Conservation (phyloP, 345 rosid genomes). For the Acer yangbiense region DNA sequence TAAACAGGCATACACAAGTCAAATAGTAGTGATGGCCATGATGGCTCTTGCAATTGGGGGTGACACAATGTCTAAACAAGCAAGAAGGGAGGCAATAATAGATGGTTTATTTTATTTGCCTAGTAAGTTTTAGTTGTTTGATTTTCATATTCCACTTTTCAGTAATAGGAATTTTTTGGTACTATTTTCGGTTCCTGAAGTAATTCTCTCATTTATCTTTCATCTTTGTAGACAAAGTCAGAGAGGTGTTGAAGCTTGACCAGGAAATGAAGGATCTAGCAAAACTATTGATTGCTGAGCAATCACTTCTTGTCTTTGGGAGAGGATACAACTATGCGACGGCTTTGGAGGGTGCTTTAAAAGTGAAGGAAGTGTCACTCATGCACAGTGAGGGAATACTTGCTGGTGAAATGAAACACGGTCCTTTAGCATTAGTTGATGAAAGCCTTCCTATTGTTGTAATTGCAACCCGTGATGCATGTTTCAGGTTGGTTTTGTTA, state of each 20-base stretch:
- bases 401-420: constrained; percentile 99
- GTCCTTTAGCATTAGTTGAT: constrained; percentile 94
- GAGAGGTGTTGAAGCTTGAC: constrained; percentile 87
- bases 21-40: constrained; percentile 97
- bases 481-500: constrained; percentile 62
- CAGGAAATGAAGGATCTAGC: constrained; percentile 86
- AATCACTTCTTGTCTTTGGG: constrained; percentile 90
- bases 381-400: constrained; percentile 99
- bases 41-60: constrained; percentile 90
- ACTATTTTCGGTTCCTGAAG: not conserved
- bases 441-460: constrained; percentile 84
- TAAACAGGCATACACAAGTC: constrained; percentile 93
- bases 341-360: constrained; percentile 89
- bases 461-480: constrained; percentile 85
- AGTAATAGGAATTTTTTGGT: not conserved
- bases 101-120: constrained; percentile 93
- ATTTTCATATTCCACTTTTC: not conserved
- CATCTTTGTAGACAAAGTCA: constrained; percentile 65
- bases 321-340: constrained; percentile 94
- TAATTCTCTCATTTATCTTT: not conserved
- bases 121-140: constrained; percentile 48
- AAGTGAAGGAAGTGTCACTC: constrained; percentile 94
- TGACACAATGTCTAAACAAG: constrained; percentile 78
- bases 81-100: constrained; percentile 81
- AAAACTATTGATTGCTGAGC: constrained; percentile 65